These are phyloP conservation scores for Penicillium sp. DNA, from an alignment of 2,329 filamentous ascomycete species.

Conservation along the genomic window DNA sequence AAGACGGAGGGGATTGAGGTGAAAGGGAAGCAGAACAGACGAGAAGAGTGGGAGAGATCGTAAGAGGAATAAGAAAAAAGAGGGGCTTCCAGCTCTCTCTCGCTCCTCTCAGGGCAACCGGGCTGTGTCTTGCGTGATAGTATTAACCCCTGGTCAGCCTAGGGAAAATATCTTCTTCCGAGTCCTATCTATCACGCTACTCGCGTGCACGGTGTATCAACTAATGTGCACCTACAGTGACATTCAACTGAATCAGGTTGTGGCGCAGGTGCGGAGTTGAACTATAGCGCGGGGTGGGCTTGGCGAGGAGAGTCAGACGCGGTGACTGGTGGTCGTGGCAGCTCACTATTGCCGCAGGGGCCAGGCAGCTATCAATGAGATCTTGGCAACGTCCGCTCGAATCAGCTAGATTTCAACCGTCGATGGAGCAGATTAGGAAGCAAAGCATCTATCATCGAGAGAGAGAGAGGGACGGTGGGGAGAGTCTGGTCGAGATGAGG, in stretches of 20 bases:
- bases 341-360: background rate
- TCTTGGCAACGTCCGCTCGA: constrained; percentile 5
- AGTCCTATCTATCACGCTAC: background rate
- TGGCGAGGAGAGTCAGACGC: background rate
- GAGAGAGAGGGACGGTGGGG: background rate
- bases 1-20: background rate
- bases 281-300: constrained; percentile 1
- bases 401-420: background rate
- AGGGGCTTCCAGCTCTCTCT: background rate
- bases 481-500: background rate
- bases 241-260: background rate
- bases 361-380: background rate
- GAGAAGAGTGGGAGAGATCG: background rate
- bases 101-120: too few relatives aligned
- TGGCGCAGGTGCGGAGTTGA: constrained; percentile 2
- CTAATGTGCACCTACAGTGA: background rate
- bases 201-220: background rate
- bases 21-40: background rate
- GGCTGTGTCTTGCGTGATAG: background rate
- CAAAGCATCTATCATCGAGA: background rate
- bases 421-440: background rate
- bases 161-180: background rate
- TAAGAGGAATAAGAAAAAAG: background rate
- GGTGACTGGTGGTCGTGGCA: background rate
- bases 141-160: constrained; percentile 1